Conservation (phyloP, 2,329 filamentous ascomycete species). For the Grosmannia clavigera region DNA sequence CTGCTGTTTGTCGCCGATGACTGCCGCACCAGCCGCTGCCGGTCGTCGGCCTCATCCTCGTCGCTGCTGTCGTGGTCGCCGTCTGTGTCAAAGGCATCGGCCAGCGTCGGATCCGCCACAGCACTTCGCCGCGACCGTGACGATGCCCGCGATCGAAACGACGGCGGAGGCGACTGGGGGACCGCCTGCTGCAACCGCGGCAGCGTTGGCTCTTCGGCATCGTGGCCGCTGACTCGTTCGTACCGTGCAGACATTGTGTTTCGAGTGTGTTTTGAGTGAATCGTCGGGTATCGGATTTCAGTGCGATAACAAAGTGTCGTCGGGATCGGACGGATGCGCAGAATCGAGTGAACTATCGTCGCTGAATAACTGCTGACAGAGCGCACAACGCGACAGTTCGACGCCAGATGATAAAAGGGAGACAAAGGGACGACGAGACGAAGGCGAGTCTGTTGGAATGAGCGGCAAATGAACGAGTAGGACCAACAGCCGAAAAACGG, state of each 20-base stretch:
- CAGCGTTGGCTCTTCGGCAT: constrained; percentile 36
- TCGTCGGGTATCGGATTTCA: neutral
- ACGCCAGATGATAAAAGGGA: neutral
- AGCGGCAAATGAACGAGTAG: constrained; percentile 9
- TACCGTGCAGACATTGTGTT: neutral
- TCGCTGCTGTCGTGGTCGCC: constrained; percentile 83
- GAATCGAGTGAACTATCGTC: no score
- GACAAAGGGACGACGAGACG: neutral
- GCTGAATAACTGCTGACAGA: no score
- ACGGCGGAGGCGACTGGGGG: constrained; percentile 59
- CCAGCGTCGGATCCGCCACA: constrained; percentile 64
- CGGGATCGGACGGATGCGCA: no score
- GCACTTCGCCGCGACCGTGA: constrained; percentile 30
- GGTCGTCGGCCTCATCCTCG: constrained; percentile 66
- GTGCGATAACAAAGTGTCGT: no score
- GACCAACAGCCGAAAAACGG: neutral
- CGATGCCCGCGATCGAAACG: constrained; percentile 76
- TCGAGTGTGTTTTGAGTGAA: neutral
- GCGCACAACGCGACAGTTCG: no score
- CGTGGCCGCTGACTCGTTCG: constrained; percentile 43
- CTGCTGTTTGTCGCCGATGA: neutral
- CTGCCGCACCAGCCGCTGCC: constrained; percentile 67
- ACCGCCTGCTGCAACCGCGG: constrained; percentile 21
- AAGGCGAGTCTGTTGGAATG: neutral
- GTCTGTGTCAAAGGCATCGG: constrained; percentile 82